Evolutionary conservation across 2,329 filamentous ascomycete species (phyloP).

Genomic region (Aspergillus latus): DNA sequence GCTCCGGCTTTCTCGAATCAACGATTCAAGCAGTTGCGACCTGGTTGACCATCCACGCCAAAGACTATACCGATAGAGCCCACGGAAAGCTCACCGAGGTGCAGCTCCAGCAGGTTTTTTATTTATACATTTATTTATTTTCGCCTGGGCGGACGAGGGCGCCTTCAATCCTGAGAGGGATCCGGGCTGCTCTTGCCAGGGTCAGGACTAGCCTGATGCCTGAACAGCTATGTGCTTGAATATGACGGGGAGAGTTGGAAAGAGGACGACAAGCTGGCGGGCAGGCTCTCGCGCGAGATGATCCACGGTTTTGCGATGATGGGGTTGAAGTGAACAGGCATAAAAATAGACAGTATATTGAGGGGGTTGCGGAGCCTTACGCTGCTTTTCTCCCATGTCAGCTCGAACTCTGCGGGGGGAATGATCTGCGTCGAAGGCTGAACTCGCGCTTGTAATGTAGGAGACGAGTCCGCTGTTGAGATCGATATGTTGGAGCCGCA

Average conservation of each 20-base stretch:
- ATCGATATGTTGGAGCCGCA: neutral
- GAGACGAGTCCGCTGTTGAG: neutral
- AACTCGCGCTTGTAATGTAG: neutral
- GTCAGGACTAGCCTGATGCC: no score
- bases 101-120: no score
- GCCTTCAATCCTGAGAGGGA: no score
- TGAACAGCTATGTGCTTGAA: no score
- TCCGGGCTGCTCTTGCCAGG: no score
- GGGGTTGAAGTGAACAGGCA: neutral
- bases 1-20: no score
- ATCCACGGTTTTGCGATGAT: neutral
- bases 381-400: neutral
- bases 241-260: neutral
- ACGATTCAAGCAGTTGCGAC: no score
- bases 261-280: neutral
- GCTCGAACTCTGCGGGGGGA: neutral
- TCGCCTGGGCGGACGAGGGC: no score
- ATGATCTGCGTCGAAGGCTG: neutral
- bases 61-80: no score
- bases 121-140: no score
- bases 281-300: neutral
- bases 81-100: no score
- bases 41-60: no score
- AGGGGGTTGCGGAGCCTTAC: neutral
- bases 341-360: neutral